These are phyloP conservation scores for Botrytis elliptica DNA, from an alignment of 2,329 filamentous ascomycete species.

Conservation along the genomic window DNA sequence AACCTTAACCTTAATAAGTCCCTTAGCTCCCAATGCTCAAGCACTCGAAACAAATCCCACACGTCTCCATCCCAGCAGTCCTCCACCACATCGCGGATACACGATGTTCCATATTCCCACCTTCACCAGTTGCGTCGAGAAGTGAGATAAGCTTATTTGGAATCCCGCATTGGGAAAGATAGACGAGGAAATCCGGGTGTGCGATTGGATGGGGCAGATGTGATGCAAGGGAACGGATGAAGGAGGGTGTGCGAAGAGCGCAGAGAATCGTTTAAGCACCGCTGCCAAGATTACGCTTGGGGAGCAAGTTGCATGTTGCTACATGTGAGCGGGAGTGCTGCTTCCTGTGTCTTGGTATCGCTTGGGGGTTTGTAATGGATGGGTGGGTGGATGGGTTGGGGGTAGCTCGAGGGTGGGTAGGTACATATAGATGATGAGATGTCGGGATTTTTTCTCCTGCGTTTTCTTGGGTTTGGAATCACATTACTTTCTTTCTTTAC, in stretches of 20 bases:
- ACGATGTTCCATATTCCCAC: background rate
- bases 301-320: background rate
- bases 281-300: background rate
- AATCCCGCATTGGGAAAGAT: background rate
- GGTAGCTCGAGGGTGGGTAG: too few relatives aligned
- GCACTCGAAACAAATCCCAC: background rate
- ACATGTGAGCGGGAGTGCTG: background rate
- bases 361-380: background rate
- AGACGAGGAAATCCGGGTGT: background rate
- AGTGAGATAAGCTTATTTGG: background rate
- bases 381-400: background rate
- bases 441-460: background rate
- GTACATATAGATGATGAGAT: background rate
- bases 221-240: background rate
- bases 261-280: background rate
- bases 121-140: too few relatives aligned
- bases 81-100: background rate
- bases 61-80: background rate
- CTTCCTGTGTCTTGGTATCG: constrained; percentile 6
- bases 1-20: background rate
- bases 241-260: background rate
- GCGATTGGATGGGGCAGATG: background rate
- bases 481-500: background rate
- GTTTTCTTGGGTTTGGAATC: background rate
- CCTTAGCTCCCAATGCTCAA: background rate